These are phyloP conservation scores for Boletus huronensis DNA, from an alignment of 768 basidiomycete genomes.

Conservation along the genomic window DNA sequence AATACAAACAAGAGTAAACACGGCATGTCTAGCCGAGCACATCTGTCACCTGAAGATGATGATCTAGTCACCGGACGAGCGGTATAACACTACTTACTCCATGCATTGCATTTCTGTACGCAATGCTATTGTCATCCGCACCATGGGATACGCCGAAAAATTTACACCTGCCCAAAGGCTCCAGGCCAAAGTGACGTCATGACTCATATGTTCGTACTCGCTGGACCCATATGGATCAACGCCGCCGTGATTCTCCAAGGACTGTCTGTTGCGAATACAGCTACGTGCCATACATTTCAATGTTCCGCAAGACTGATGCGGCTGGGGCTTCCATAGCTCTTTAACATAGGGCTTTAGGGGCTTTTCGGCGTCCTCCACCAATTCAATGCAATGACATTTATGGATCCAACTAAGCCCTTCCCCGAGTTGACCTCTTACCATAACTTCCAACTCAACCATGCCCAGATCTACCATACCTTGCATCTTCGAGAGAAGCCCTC, in stretches of 20 bases:
- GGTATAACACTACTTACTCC: too few relatives aligned
- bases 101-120: too few relatives aligned
- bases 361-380: not conserved
- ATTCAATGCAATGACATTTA: not conserved
- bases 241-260: not conserved
- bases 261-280: not conserved
- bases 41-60: too few relatives aligned
- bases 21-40: not conserved
- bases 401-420: not conserved
- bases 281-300: not conserved
- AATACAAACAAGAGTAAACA: not conserved
- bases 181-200: not conserved
- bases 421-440: not conserved
- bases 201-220: not conserved
- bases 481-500: not conserved
- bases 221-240: not conserved
- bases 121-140: too few relatives aligned
- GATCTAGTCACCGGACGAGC: too few relatives aligned
- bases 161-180: too few relatives aligned
- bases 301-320: not conserved
- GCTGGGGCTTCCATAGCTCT: not conserved
- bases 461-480: not conserved
- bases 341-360: not conserved
- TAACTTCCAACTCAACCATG: not conserved
- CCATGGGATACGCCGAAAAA: too few relatives aligned